Base-by-base conservation (phyloP, 768 basidiomycete genomes). In the Naganishia kalamii region DNA sequence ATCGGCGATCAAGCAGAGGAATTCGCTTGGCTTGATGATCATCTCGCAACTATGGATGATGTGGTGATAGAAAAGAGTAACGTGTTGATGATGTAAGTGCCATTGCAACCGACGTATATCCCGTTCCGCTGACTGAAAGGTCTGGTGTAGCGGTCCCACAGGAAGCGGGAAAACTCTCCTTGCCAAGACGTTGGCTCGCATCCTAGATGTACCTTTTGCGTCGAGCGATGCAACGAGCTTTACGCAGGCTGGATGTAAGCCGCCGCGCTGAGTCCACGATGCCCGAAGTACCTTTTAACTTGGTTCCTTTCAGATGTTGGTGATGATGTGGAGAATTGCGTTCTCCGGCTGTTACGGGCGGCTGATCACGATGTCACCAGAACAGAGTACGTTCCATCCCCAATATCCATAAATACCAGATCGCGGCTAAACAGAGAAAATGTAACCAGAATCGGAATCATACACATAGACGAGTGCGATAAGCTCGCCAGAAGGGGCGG, bases 381-480 rank as follows among this genome's bases (percentile, higher is more conserved):
- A 63, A 91, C 94, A 23, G 88, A 89, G 90, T 90, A 70, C 49
- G 72, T 65, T 29, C 23, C 30, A 35, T 5, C 23, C 60, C 19
- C 17, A 12, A 13, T n/a, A n/a, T n/a, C n/a, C n/a, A n/a, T n/a
- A n/a, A 44, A 4, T 23, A n/a, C 13, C 60, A 47, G 3, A 25
- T 37, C 59, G 30, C 64, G n/a, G n/a, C n/a, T n/a, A n/a, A n/a
- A n/a, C n/a, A n/a, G n/a, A n/a, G n/a, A n/a, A n/a, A n/a, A n/a
- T n/a, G n/a, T n/a, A n/a, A n/a, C n/a, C n/a, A 93, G 90, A 73
- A 86, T 86, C 75, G 93, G 93, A 6, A 96, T 98, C 67, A 87
- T 97, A 33, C 94, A 94, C 74, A 92, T 98, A 50, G 94, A 98
- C 72, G 94, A 98, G 80, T 81, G 92, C 1, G 94, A 97, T 80